These are phyloP conservation scores for Macrocystidia cucumis DNA, from an alignment of 1,284 basidiomycete genomes.

Conservation along the genomic window DNA sequence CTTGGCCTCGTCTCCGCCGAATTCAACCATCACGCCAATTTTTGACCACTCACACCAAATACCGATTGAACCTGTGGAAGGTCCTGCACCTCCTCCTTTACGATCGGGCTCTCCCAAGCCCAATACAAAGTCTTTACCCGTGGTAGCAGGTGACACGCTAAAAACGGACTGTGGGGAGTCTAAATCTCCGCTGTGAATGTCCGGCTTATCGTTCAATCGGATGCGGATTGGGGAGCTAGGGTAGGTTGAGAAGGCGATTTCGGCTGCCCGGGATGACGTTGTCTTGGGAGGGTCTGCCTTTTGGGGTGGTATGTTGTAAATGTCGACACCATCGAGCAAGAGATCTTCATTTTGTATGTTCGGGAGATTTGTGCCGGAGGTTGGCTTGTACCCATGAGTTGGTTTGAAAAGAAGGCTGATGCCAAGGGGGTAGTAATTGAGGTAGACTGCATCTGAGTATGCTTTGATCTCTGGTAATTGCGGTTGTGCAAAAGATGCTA, in stretches of 20 bases:
- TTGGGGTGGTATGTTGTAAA: slow-evolving; percentile 58
- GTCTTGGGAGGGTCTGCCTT: slow-evolving; percentile 14
- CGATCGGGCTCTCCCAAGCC: slow-evolving; percentile 75
- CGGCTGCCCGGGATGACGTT: slow-evolving; percentile 28
- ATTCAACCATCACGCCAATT: slow-evolving; percentile 77
- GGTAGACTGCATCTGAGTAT: slow-evolving; percentile 78
- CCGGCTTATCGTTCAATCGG: slow-evolving; percentile 25
- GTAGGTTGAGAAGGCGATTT: slow-evolving; percentile 45
- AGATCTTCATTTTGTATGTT: slow-evolving; percentile 45
- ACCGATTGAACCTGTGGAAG: slow-evolving; percentile 74
- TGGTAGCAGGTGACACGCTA: slow-evolving; percentile 44
- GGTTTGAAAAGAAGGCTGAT: slow-evolving; percentile 71
- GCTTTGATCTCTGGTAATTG: slow-evolving; percentile 59
- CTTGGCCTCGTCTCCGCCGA: slow-evolving; percentile 66
- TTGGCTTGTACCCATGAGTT: slow-evolving; percentile 50
- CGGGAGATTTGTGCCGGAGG: slow-evolving; percentile 31
- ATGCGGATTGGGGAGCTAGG: slow-evolving; percentile 42
- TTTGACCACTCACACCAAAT: slow-evolving; percentile 91
- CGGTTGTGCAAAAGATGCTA: slow-evolving; percentile 12
- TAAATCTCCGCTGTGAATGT: slow-evolving; percentile 30
- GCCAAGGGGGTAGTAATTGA: slow-evolving; percentile 75
- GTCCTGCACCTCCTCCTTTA: slow-evolving; percentile 81
- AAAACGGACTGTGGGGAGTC: too few species aligned
- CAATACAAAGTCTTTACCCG: slow-evolving; percentile 71
- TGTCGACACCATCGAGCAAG: slow-evolving; percentile 64